phyloP scores from a whole-genome alignment of 1,284 basidiomycete genomes.

The Malassezia caprae region DNA sequence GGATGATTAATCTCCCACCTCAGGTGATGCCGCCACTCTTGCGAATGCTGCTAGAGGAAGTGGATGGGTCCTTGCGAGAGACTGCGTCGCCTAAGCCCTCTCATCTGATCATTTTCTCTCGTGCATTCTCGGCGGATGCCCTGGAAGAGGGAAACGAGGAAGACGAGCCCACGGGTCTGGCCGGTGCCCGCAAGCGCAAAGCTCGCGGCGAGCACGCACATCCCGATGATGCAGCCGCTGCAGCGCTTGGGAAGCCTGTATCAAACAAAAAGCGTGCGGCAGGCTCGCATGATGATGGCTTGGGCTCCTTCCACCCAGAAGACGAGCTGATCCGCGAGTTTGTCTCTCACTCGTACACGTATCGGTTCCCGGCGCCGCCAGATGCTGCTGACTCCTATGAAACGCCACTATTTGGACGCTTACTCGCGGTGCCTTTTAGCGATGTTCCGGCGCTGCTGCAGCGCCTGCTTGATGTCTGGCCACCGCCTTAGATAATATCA shows the following conservation, averaged over 20 bases:
- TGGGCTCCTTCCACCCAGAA: slow-evolving; percentile 44
- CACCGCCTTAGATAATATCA: background rate
- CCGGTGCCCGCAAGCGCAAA: slow-evolving; percentile 31
- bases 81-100: slow-evolving; percentile 17
- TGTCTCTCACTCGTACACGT: slow-evolving; percentile 33
- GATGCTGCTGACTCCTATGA: slow-evolving; percentile 40
- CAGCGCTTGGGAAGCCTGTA: slow-evolving; percentile 18
- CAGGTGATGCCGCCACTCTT: slow-evolving; percentile 40
- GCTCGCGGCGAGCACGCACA: slow-evolving; percentile 19
- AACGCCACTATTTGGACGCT: slow-evolving; percentile 36
- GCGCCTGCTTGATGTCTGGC: slow-evolving; percentile 10
- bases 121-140: slow-evolving; percentile 40
- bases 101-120: slow-evolving; percentile 39
- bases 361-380: slow-evolving; percentile 39
- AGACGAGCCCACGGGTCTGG: slow-evolving; percentile 28
- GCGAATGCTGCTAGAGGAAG: slow-evolving; percentile 38
- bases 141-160: slow-evolving; percentile 39
- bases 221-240: slow-evolving; percentile 9
- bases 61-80: slow-evolving; percentile 14
- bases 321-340: slow-evolving; percentile 30
- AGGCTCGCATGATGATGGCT: slow-evolving; percentile 18
- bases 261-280: slow-evolving; percentile 20
- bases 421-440: slow-evolving; percentile 28
- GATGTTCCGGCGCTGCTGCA: background rate
- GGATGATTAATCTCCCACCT: slow-evolving; percentile 45